Evolutionary conservation across 306 rosid species (phyloP).

Genomic region (Calophaca sinica): DNA sequence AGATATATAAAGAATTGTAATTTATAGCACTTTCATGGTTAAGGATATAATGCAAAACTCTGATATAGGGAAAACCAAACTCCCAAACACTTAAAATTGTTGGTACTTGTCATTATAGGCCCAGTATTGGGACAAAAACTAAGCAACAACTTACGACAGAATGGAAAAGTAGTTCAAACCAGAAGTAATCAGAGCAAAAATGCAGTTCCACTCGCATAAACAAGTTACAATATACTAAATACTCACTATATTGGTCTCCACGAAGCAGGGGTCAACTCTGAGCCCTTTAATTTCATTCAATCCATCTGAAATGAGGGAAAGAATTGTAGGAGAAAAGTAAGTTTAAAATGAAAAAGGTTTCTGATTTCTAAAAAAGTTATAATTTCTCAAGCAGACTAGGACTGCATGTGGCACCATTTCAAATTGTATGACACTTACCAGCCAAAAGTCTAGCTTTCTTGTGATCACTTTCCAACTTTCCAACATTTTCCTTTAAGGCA

Average conservation of each 20-base stretch:
- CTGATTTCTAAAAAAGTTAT: background rate
- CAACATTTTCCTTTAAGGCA: conserved; percentile 74
- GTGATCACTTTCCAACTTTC: conserved; percentile 81
- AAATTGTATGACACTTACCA: conserved; percentile 51
- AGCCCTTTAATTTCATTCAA: conserved; percentile 67
- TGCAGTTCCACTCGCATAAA: conserved; percentile 8
- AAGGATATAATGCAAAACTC: background rate
- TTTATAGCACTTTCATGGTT: background rate
- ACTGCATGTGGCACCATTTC: conserved; percentile 21
- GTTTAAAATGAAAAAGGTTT: conserved; percentile 7
- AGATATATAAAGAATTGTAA: background rate
- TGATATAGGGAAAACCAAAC: background rate
- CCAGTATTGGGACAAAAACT: background rate
- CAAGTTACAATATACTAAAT: background rate
- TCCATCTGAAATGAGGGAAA: conserved; percentile 58
- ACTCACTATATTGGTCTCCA: conserved; percentile 91
- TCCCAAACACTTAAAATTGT: background rate
- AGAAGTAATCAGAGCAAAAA: conserved; percentile 13
- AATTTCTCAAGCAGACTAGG: background rate
- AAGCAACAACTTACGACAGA: conserved; percentile 5
- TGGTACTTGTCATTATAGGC: conserved; percentile 12
- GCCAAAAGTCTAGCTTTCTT: conserved; percentile 75
- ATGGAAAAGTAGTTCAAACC: conserved; percentile 13
- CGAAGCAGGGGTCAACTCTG: conserved; percentile 55
- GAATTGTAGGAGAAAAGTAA: conserved; percentile 12